These are phyloP conservation scores for Chlamydomonas asymmetrica DNA, from an alignment of 139 green algal genomes.

Conservation along the genomic window DNA sequence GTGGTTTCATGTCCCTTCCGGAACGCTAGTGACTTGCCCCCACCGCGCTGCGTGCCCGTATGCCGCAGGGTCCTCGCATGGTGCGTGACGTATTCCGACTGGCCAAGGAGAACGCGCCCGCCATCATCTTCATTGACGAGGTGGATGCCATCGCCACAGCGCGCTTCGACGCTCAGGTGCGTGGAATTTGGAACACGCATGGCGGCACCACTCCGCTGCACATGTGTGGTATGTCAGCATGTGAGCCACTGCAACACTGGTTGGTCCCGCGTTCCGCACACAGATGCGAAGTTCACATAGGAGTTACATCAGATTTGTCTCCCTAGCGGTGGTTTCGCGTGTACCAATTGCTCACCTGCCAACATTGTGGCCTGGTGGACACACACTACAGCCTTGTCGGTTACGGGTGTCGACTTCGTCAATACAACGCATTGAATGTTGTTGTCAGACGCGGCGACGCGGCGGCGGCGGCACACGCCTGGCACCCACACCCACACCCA, in stretches of 20 bases:
- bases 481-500: neutral
- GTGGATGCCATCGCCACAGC: conserved; percentile 97
- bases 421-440: no score
- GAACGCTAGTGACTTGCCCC: no score
- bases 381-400: no score
- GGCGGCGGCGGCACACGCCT: neutral
- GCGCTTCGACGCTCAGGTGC: conserved; percentile 90
- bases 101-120: conserved; percentile 96
- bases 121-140: conserved; percentile 99
- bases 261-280: no score
- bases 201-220: conserved; percentile 99
- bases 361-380: neutral
- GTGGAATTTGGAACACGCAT: conserved; percentile 91
- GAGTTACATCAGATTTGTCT: no score
- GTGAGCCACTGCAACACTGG: no score
- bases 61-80: conserved; percentile 93
- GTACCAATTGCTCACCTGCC: neutral
- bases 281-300: no score
- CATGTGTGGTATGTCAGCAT: no score
- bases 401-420: no score
- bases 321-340: no score
- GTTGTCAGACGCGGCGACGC: neutral
- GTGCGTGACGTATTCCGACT: conserved; percentile 98
- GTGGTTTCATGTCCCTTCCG: no score
- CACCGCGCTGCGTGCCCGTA: no score